phyloP scores from a whole-genome alignment of 345 rosid species.

The Populus nigra region DNA sequence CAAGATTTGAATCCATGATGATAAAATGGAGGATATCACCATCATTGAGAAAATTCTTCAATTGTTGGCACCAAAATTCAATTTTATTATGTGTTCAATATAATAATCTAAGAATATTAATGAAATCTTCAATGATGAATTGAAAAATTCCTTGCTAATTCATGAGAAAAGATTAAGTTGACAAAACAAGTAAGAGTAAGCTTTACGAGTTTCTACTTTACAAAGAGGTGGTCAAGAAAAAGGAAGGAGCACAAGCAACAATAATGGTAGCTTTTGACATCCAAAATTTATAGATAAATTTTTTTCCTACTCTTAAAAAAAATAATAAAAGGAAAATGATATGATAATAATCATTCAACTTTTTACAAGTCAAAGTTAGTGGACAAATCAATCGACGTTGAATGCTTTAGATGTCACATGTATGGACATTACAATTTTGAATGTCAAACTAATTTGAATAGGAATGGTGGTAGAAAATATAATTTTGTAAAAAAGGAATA shows the following conservation, averaged over 20 bases:
- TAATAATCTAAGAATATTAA: not conserved
- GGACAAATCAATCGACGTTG: not conserved
- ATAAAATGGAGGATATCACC: not conserved
- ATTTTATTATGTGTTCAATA: no score
- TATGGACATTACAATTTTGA: not conserved
- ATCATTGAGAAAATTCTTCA: not conserved
- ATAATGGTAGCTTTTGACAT: not conserved
- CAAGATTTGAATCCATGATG: not conserved
- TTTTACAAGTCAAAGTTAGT: not conserved
- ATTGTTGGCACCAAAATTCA: not conserved
- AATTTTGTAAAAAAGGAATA: not conserved
- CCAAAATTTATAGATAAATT: no score
- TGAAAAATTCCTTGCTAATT: not conserved
- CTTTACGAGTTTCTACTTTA: no score
- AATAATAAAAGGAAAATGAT: not conserved
- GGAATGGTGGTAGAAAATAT: no score
- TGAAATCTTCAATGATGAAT: not conserved
- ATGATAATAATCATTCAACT: not conserved
- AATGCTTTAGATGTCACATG: not conserved
- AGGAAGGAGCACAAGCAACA: no score
- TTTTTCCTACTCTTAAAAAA: not conserved
- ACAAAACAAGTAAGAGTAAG: not conserved
- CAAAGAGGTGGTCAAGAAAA: no score
- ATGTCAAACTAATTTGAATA: not conserved
- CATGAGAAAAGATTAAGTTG: not conserved